phyloP scores from a whole-genome alignment of 345 rosid genomes.

The Fremontodendron californicum region DNA sequence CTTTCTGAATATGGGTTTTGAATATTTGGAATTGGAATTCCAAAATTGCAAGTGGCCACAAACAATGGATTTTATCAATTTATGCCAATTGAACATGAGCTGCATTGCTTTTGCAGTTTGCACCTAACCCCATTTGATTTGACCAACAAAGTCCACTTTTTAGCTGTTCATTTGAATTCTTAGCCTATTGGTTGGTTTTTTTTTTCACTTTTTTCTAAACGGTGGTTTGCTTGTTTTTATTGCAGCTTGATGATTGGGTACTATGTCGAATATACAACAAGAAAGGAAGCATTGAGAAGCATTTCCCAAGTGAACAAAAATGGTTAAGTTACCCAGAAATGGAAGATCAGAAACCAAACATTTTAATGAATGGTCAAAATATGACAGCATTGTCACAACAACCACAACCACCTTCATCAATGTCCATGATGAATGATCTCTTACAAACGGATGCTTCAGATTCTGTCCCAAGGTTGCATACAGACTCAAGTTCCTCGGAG shows the following conservation, averaged over 20 bases:
- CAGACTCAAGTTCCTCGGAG: slow-evolving; percentile 61
- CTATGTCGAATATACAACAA: slow-evolving; percentile 68
- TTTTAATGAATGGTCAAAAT: neutral
- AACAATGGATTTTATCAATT: neutral
- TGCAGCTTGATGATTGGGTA: slow-evolving; percentile 46
- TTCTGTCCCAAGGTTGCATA: slow-evolving; percentile 37
- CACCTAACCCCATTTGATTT: neutral
- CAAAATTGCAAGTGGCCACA: neutral
- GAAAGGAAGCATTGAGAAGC: slow-evolving; percentile 53
- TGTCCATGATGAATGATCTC: neutral
- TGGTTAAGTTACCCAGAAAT: slow-evolving; percentile 9
- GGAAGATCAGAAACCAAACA: slow-evolving; percentile 40
- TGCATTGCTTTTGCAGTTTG: slow-evolving; percentile 9
- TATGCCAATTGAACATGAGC: neutral
- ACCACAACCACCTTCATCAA: neutral
- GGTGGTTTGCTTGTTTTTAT: neutral
- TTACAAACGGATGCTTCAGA: slow-evolving; percentile 35
- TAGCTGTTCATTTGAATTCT: neutral
- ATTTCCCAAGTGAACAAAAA: slow-evolving; percentile 12
- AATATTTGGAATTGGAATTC: neutral
- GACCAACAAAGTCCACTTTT: neutral
- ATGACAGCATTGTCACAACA: neutral
- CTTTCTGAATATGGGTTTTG: neutral
- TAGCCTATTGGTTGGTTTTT: neutral
- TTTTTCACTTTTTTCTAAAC: neutral